Base-by-base conservation (phyloP, 257 asterid genomes). In the Solanum virginianum region DNA sequence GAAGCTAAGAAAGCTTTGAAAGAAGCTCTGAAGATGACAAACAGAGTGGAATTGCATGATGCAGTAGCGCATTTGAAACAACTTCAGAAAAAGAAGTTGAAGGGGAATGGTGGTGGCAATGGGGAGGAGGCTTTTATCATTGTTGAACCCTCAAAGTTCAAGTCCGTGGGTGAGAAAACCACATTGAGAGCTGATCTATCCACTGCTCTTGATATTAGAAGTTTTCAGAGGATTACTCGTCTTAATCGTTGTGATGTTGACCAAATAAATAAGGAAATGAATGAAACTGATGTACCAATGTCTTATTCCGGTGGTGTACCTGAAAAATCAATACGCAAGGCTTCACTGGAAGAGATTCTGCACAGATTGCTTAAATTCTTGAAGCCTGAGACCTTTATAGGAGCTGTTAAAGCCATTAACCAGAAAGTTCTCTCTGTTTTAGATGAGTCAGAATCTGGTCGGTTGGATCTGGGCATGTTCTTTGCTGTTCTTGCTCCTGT, bases 1-100 rank as follows among this genome's bases (percentile, higher is more conserved):
- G 98, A 97, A 62, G 99, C 99, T 72, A 95, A 93, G 94, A 97
- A 94, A 87, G 94, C 99, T 49, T 81, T 97, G 91, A 95, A 97
- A 87, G 99, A 97, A 86, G 98, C 99, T 85, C 85, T 97, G 49
- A 97, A 95, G 86, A 95, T 95, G 99, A 97, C 99, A 0, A 95
- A 97, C 87, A 87, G 99, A 86, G 97, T 97, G 17, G 99, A 97
- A 84, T 86, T 97, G 88, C 98, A 97, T 26, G 98, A 97, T 82
- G 98, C 99, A 14, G 90, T 95, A 74, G 89, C 94, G 0, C 99
- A 97, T 84, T 88, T 97, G 93, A 97, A 97, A 91, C 99, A 97
- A 87, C 90, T 97, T 26, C 99, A 95, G 90, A 97, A 97, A 90
- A 94, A 91, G 90, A 89, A 92, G 87, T 83, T 93, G 87, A 92